Conservation (phyloP, 2,329 filamentous ascomycete species). For the Colletotrichum sp. region DNA sequence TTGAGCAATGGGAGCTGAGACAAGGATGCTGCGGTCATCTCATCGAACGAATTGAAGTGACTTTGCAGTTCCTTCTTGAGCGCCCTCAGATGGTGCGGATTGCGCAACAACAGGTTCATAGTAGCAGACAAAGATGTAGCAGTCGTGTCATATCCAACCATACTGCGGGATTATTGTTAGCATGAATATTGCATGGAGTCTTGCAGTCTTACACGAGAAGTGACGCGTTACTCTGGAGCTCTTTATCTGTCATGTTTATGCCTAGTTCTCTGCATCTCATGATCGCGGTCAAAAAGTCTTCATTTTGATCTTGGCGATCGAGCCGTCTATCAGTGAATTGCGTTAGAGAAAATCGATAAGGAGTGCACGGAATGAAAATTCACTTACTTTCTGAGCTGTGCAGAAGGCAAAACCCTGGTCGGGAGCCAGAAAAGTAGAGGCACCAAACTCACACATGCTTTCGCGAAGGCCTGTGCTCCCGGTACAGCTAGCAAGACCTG, state of each 20-base stretch:
- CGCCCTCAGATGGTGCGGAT: slow-evolving; percentile 24
- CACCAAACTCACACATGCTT: background rate
- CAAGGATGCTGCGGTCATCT: slow-evolving; percentile 26
- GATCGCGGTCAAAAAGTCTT: slow-evolving; percentile 3
- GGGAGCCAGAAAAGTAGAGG: background rate
- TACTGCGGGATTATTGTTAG: background rate
- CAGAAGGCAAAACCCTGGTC: background rate
- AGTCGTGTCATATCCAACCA: slow-evolving; percentile 28
- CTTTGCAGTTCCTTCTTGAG: slow-evolving; percentile 42
- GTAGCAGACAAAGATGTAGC: slow-evolving; percentile 12
- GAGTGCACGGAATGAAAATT: background rate
- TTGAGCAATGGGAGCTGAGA: slow-evolving; percentile 35
- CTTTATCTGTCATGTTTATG: background rate
- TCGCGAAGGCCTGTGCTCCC: background rate
- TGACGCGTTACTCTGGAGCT: background rate
- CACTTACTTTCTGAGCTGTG: background rate
- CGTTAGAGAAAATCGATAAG: background rate
- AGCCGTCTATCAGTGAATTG: background rate
- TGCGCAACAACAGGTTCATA: slow-evolving; percentile 13
- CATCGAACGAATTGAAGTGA: slow-evolving; percentile 26
- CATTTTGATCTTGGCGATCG: background rate
- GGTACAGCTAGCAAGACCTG: background rate
- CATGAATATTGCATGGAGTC: background rate
- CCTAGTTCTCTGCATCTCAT: background rate
- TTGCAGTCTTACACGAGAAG: background rate